These are phyloP conservation scores for Hypoxylon sp. DNA, from an alignment of 2,329 filamentous ascomycete genomes.

Conservation along the genomic window DNA sequence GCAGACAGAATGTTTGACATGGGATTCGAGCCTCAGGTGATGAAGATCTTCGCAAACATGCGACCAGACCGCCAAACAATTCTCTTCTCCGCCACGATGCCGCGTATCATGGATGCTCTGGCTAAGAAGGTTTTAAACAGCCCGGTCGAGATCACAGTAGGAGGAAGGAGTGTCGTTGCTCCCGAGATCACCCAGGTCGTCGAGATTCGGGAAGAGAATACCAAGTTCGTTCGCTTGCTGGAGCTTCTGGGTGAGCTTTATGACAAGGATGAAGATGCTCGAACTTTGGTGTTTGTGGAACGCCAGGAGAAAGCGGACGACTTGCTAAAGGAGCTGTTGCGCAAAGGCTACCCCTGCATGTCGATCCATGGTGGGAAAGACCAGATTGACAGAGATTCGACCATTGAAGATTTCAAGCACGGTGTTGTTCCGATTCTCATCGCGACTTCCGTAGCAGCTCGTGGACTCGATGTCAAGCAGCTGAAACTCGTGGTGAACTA, in stretches of 20 bases:
- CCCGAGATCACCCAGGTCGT: slow-evolving; percentile 95
- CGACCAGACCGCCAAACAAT: slow-evolving; percentile 94
- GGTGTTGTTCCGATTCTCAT: slow-evolving; percentile 91
- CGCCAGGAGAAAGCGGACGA: slow-evolving; percentile 91
- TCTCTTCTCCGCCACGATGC: slow-evolving; percentile 96
- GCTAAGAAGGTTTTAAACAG: slow-evolving; percentile 89
- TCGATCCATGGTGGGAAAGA: slow-evolving; percentile 95
- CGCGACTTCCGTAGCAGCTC: slow-evolving; percentile 94
- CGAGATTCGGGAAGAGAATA: slow-evolving; percentile 83
- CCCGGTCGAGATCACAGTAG: slow-evolving; percentile 92
- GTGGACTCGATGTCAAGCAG: slow-evolving; percentile 95
- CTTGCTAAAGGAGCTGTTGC: slow-evolving; percentile 80
- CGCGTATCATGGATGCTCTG: slow-evolving; percentile 88
- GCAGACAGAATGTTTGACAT: slow-evolving; percentile 99
- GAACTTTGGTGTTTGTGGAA: slow-evolving; percentile 91
- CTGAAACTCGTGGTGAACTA: slow-evolving; percentile 97
- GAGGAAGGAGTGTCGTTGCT: slow-evolving; percentile 86
- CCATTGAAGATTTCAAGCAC: slow-evolving; percentile 92
- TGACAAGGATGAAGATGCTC: slow-evolving; percentile 87
- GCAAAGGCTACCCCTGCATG: slow-evolving; percentile 90
- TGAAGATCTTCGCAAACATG: slow-evolving; percentile 94
- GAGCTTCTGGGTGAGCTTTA: slow-evolving; percentile 90
- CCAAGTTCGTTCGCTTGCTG: slow-evolving; percentile 86
- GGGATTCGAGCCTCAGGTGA: slow-evolving; percentile 98
- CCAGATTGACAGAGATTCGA: slow-evolving; percentile 91